Conservation (phyloP, 306 rosid species). For the Lotus japonicus region DNA sequence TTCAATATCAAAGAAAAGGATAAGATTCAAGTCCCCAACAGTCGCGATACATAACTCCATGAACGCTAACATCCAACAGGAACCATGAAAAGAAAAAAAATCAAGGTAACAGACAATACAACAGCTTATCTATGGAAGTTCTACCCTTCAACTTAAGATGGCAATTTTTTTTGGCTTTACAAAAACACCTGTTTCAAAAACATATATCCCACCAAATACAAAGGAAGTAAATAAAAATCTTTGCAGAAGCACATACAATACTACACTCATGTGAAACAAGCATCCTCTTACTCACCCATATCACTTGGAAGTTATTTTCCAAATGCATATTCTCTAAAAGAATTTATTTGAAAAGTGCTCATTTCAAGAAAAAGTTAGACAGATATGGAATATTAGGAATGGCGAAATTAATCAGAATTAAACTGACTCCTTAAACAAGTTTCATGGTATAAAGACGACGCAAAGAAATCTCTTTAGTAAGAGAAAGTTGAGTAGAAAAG, state of each 20-base stretch:
- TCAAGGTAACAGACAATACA: background rate
- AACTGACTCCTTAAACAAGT: background rate
- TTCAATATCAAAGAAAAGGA: slow-evolving; percentile 15
- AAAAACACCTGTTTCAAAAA: slow-evolving; percentile 1
- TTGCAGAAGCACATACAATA: background rate
- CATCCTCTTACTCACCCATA: background rate
- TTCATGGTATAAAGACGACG: background rate
- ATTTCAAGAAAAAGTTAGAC: background rate
- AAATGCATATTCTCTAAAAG: background rate
- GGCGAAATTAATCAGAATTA: background rate
- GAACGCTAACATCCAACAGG: background rate
- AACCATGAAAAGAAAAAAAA: background rate
- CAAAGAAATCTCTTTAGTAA: background rate
- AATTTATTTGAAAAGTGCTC: background rate
- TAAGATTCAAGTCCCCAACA: slow-evolving; percentile 15
- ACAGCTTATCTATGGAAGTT: background rate
- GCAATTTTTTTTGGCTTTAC: background rate
- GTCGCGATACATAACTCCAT: background rate
- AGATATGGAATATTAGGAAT: background rate
- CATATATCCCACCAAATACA: background rate
- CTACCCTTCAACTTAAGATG: background rate
- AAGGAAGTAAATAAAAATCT: background rate
- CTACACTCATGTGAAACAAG: background rate
- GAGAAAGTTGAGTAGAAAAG: background rate
- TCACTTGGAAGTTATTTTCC: background rate